Evolutionary conservation across 2,329 filamentous ascomycete species (phyloP), one percentile per base, ranked within the genome.

Genomic region (Claviceps paspali): DNA sequence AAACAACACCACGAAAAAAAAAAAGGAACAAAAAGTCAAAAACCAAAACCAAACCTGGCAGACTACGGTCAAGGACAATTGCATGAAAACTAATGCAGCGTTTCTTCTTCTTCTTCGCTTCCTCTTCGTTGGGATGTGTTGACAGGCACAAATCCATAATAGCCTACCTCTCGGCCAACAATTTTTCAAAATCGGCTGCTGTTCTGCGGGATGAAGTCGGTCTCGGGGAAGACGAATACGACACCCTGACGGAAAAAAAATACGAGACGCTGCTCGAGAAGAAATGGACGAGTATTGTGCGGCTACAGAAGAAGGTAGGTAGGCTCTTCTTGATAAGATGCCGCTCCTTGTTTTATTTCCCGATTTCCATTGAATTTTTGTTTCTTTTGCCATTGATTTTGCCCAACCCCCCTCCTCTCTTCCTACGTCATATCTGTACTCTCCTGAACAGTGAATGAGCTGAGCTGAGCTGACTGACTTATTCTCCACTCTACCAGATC

Each of bases 201-300:
- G 73, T 80, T 18, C 65, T 95, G 41, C 76, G 85, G 43, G 70
- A 81, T 51, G 87, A 95, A 58, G 63, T 83, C n/a, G 69, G 70
- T 38, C 70, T 94, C 4, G 71, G 76, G 36, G 74, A 82, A 46
- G 61, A 73, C 38, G 62, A 63, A 33, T 87, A 92, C 50, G 85
- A 94, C 54, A 68, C 82, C 43, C 71, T 73, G 14, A 94, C 84
- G 15, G 72, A 79, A 36, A 94, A 94, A 66, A 94, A 93, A 62
- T 96, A 95, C 63, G 86, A 94, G 60, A 82, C 83, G 2, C 62
- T 96, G 21, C 62, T 96, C 47, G 88, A 96, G 68, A 95, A 94
- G 73, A 96, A 96, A 67, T 96, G 88, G 88, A 96, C 88, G 15
- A 91, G 85, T 51, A 82, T 96, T 21, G 86, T 95, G 51, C 73